Conservation (phyloP, 805 yeast genomes). For the Zygoascus flipseniorum region DNA sequence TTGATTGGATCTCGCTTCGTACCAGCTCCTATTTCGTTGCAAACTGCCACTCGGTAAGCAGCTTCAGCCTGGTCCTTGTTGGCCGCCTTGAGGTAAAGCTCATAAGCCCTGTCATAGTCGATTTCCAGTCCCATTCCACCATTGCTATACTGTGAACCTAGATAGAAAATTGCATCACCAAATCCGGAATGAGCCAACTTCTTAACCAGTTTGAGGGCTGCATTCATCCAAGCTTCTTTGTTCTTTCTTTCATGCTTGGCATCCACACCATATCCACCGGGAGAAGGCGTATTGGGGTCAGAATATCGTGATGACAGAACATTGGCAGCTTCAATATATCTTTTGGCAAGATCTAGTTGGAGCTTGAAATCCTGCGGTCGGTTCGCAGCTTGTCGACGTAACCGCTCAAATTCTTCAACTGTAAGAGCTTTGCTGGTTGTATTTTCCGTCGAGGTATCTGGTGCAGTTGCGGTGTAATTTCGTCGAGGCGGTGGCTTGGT, state of each 20-base stretch:
- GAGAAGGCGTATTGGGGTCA: constrained; percentile 33
- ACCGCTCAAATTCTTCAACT: constrained; percentile 24
- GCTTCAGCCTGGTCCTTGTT: constrained; percentile 49
- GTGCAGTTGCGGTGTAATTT: background rate
- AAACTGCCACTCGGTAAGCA: constrained; percentile 60
- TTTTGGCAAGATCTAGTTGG: constrained; percentile 60
- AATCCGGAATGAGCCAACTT: constrained; percentile 40
- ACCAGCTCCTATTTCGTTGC: constrained; percentile 61
- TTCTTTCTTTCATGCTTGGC: constrained; percentile 41
- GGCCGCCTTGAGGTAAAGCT: constrained; percentile 52
- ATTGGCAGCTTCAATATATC: constrained; percentile 41
- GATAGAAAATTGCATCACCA: constrained; percentile 48
- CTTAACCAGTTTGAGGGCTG: constrained; percentile 52
- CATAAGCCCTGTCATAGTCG: constrained; percentile 55
- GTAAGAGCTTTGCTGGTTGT: constrained; percentile 13
- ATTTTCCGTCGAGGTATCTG: background rate
- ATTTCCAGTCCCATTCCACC: constrained; percentile 42
- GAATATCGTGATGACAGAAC: constrained; percentile 27
- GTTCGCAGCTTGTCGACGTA: constrained; percentile 23
- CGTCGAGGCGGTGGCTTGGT: constrained; percentile 4
- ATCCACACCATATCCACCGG: constrained; percentile 29
- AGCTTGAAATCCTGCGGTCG: constrained; percentile 35
- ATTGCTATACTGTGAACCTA: constrained; percentile 53
- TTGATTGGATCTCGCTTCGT: constrained; percentile 34
- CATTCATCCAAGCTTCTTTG: constrained; percentile 45